Base-by-base conservation (phyloP, 192 early-diverging fungal species). In the Chytriomyces confervae region DNA sequence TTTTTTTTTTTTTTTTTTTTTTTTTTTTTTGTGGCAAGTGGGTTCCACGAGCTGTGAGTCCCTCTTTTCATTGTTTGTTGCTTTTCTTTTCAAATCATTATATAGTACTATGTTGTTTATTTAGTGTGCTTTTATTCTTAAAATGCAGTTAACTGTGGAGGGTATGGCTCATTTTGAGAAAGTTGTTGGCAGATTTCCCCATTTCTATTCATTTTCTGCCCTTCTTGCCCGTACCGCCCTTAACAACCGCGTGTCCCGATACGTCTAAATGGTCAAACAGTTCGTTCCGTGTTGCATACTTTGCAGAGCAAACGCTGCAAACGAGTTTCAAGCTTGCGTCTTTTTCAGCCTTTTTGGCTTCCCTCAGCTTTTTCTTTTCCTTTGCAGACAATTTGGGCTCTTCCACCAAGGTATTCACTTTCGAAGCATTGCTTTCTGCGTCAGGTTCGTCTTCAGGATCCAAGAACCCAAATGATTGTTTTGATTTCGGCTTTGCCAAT, bases 201-300 rank as follows among this genome's bases (percentile, higher is more conserved):
- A 36, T 66, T 27, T 27, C 13, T 66, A 20, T 72, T 20, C 49
- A 45, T 44, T 76, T 76, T 36, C 50, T 69, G 29, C 46, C 77
- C 67, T 43, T 75, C 45, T 78, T 75, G 16, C 6, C 36, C 36
- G 36, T 78, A 10, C 27, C 60, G 44, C 47, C 57, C 47, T 47
- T 70, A n/a, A 50, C 72, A 24, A 77, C 27, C 5, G 97, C 95
- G 82, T 98, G 97, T 13, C 95, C 94, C 13, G 92, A 94, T 24
- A 86, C 85, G 57, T 93, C 91, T 47, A 98, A 93, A 77, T 98
- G 97, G 1, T 88, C 83, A 84, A 98, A 98, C 1, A 98, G 84
- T 78, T 92, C 90, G 78, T 93, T 97, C 62, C 94, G 90, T 24
- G 92, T 88, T 9, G 85, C 67, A 83, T 96, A 98, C n/a, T 67